Evolutionary conservation across 768 basidiomycete genomes (phyloP).

Genomic region (Phaeotremella fagi): DNA sequence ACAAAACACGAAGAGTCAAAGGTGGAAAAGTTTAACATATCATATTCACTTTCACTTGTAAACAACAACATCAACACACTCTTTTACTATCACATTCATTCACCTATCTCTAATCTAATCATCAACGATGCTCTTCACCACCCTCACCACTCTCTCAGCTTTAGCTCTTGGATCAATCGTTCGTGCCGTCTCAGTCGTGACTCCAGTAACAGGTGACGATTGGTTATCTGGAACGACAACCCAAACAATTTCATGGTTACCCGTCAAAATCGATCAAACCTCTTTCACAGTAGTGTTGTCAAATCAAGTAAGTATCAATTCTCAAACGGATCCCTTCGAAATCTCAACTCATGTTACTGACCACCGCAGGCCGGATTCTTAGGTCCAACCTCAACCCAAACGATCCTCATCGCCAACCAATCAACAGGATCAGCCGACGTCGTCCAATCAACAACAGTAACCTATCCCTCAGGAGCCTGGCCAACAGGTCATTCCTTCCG

Average conservation of each 20-base stretch:
- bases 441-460: slow-evolving; percentile 52
- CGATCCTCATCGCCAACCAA: slow-evolving; percentile 27
- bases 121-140: slow-evolving; percentile 11
- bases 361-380: slow-evolving; percentile 24
- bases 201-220: slow-evolving; percentile 52
- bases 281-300: slow-evolving; percentile 68
- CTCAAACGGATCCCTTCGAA: slow-evolving; percentile 24
- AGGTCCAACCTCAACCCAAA: slow-evolving; percentile 24
- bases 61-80: no score
- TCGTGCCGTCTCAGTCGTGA: slow-evolving; percentile 61
- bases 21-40: no score
- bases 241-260: slow-evolving; percentile 58
- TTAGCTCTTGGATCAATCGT: slow-evolving; percentile 57
- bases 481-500: slow-evolving; percentile 61
- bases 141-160: slow-evolving; percentile 9
- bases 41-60: background rate
- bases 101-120: background rate
- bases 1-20: no score
- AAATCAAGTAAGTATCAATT: slow-evolving; percentile 54
- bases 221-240: slow-evolving; percentile 61
- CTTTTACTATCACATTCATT: background rate
- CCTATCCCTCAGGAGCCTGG: slow-evolving; percentile 60
- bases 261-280: slow-evolving; percentile 61
- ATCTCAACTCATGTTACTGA: slow-evolving; percentile 44
- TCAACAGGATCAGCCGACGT: slow-evolving; percentile 60